Base-by-base conservation (phyloP, 2,329 filamentous ascomycete genomes). In the Sordariomycetes sp. region DNA sequence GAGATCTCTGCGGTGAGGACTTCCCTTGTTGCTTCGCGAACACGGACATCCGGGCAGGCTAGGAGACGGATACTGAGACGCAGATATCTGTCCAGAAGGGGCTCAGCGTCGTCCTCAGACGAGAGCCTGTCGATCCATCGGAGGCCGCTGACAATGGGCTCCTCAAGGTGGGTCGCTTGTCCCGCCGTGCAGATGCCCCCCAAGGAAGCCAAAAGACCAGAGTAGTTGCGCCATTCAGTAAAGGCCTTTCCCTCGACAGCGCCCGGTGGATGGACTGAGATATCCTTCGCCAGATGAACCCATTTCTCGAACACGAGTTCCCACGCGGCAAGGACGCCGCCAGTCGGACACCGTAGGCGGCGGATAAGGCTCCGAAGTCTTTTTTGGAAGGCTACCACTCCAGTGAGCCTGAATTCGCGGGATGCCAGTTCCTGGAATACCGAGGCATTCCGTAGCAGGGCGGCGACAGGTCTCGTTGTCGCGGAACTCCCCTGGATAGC, bases 341-440 rank as follows among this genome's bases (percentile, higher is more conserved):
- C 71, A 12, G 81, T 84, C 22, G 84, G 84, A 61, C 77, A 78
- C 54, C 80, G 76, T 71, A 86, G 79, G 53, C 77, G 77, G 25
- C 81, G 73, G 24, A 87, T 66, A 35, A 86, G 73, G 13, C 75
- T 74, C 52, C 84, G 76, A 35, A 84, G 75, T 48, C 84, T 76
- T 64, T 86, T 86, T 62, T 87, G 84, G 63, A 87, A 87, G 2
- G 84, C 84, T 12, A 87, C 84, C 8, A 86, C 69, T 1, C 84
- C 84, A 8, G 84, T 87, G 62, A 87, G 84, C 32, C 81, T 75
- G 63, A 86, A 87, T 1, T 76, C 77, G 50, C 76, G 79, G 1
- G 82, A 84, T 1, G 81, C 76, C 55, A 87, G 80, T 60, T 86
- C 82, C 25, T 73, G 70, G 60, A 83, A 86, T 1, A 83, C 70